Conservation (phyloP, 2,329 filamentous ascomycete species). For the Epichloe baconii region DNA sequence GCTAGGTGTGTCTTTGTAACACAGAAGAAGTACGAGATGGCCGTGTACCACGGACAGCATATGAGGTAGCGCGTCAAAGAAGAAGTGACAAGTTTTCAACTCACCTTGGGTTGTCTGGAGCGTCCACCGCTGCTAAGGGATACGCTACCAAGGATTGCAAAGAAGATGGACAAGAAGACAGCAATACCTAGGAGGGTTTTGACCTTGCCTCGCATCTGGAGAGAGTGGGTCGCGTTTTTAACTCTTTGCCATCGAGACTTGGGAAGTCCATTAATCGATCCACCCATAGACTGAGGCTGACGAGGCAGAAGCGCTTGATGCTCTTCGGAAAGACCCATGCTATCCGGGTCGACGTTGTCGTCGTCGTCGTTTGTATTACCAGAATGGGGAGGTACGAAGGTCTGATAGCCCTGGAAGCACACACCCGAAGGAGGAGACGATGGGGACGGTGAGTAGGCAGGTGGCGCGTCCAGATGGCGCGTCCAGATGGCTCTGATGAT, state of each 20-base stretch:
- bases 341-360: slow-evolving; percentile 8
- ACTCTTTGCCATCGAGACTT: slow-evolving; percentile 18
- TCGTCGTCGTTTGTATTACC: neutral
- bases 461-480: slow-evolving; percentile 32
- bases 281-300: slow-evolving; percentile 35
- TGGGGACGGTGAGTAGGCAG: slow-evolving; percentile 35
- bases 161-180: slow-evolving; percentile 20
- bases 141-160: slow-evolving; percentile 8
- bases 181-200: slow-evolving; percentile 19
- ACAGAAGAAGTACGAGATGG: too few species aligned
- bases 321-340: slow-evolving; percentile 32
- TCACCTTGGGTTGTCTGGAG: slow-evolving; percentile 17
- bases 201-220: slow-evolving; percentile 14
- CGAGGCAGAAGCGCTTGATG: slow-evolving; percentile 27
- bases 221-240: slow-evolving; percentile 10
- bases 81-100: slow-evolving; percentile 1
- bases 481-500: slow-evolving; percentile 17
- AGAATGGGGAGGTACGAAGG: slow-evolving; percentile 20
- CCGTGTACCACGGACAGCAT: too few species aligned
- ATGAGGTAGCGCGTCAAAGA: too few species aligned
- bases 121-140: slow-evolving; percentile 12
- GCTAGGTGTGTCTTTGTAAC: neutral
- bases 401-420: slow-evolving; percentile 25
- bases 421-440: slow-evolving; percentile 18
- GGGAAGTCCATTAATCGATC: slow-evolving; percentile 11